These are phyloP conservation scores for Trypanosoma lewisi DNA, from an alignment of 208 protist genomes.

Conservation along the genomic window DNA sequence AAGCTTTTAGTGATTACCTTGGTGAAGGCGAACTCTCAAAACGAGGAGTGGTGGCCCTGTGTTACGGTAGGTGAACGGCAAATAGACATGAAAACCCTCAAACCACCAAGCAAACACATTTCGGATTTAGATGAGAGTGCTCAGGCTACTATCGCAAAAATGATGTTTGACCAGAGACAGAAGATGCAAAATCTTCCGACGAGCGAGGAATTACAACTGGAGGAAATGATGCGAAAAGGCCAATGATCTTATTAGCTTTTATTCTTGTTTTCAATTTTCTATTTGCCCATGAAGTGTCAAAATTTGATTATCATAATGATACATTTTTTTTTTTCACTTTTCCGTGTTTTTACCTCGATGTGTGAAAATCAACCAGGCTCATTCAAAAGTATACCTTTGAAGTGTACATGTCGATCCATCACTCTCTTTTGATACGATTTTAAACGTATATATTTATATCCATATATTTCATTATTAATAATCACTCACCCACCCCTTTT, in stretches of 20 bases:
- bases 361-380: neutral
- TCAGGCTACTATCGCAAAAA: conserved; percentile 82
- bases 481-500: neutral
- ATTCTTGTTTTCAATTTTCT: conserved; percentile 5
- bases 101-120: conserved; percentile 69
- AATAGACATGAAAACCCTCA: conserved; percentile 89
- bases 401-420: too few species aligned
- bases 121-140: conserved; percentile 77
- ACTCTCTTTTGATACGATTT: too few species aligned
- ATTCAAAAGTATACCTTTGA: too few species aligned
- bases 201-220: conserved; percentile 50
- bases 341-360: neutral
- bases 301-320: too few species aligned
- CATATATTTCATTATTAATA: conserved; percentile 7
- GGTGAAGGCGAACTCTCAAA: conserved; percentile 76
- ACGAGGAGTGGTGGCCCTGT: conserved; percentile 89
- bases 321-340: neutral
- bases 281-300: neutral
- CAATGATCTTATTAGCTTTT: conserved; percentile 2
- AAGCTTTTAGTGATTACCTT: conserved; percentile 62
- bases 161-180: conserved; percentile 92
- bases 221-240: conserved; percentile 31
- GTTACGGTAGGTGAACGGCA: conserved; percentile 66
- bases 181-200: conserved; percentile 59
- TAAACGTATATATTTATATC: neutral